Conservation (phyloP, 805 yeast species). For the Wickerhamiella kazuoi region DNA sequence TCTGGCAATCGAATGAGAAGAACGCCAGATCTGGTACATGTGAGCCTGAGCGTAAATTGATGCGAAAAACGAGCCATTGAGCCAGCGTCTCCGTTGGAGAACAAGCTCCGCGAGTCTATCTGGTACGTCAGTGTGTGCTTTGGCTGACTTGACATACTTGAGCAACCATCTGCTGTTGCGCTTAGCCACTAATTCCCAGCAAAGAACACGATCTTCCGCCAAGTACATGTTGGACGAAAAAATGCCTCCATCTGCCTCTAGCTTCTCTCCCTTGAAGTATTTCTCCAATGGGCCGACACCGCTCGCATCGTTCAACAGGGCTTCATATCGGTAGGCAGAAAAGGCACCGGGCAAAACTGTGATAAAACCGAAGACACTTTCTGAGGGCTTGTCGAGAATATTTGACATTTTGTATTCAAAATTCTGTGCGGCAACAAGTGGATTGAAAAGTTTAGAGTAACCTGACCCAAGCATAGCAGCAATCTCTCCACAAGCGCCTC, state of each 20-base stretch:
- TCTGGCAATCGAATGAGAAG: constrained; percentile 49
- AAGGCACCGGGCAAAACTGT: constrained; percentile 94
- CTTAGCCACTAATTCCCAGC: constrained; percentile 91
- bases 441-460: constrained; percentile 45
- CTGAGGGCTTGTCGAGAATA: constrained; percentile 89
- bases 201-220: constrained; percentile 89
- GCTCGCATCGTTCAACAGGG: constrained; percentile 43
- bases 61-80: constrained; percentile 92
- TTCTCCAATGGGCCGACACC: constrained; percentile 78
- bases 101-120: constrained; percentile 72
- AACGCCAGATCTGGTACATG: constrained; percentile 55
- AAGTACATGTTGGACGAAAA: constrained; percentile 92
- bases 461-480: constrained; percentile 61
- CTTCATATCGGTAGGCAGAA: constrained; percentile 78
- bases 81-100: constrained; percentile 88
- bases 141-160: constrained; percentile 70
- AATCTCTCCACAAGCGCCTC: constrained; percentile 97
- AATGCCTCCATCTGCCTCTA: constrained; percentile 60
- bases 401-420: constrained; percentile 94
- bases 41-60: constrained; percentile 74
- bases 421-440: constrained; percentile 89
- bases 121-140: constrained; percentile 93
- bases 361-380: constrained; percentile 84
- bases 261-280: constrained; percentile 81
- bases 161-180: constrained; percentile 54